A percentile compares a stretch with the other conserved stretches of the same genome.
phyloP scores from a whole-genome alignment of 352 stramenopile genomes.

The Phytophthora sp. region DNA sequence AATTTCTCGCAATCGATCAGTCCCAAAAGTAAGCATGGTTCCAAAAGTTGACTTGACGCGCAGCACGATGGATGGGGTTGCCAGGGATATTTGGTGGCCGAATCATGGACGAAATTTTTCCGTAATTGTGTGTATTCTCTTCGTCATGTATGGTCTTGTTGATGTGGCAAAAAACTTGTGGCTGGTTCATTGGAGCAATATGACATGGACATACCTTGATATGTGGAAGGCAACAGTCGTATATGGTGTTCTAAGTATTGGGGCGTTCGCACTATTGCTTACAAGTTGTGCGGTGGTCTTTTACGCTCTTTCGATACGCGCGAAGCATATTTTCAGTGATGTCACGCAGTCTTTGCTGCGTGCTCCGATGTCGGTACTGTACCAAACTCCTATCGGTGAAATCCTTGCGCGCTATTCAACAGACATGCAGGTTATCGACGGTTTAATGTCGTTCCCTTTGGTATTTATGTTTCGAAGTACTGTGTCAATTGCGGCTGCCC shows the following conservation, averaged over 20 bases:
- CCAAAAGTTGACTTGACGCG: conserved; percentile 17
- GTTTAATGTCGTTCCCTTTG: conserved; percentile 36
- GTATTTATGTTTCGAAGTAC: conserved; percentile 38
- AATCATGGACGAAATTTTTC: conserved; percentile 11
- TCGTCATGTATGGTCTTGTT: conserved; percentile 33
- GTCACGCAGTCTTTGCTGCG: conserved; percentile 37
- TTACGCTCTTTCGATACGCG: conserved; percentile 28
- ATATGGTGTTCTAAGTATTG: conserved; percentile 36
- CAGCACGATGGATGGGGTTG: conserved; percentile 19
- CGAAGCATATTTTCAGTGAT: conserved; percentile 33
- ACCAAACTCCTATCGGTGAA: conserved; percentile 44
- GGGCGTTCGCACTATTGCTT: conserved; percentile 33
- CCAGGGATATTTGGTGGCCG: conserved; percentile 33
- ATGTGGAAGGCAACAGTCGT: conserved; percentile 38
- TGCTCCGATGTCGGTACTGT: conserved; percentile 43
- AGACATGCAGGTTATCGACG: conserved; percentile 42
- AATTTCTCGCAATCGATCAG: conserved; percentile 9
- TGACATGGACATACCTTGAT: conserved; percentile 18
- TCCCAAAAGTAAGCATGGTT: conserved; percentile 1
- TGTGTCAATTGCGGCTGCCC: conserved; percentile 28
- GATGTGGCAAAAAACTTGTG: conserved; percentile 43
- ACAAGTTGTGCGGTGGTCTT: conserved; percentile 34
- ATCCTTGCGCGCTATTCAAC: conserved; percentile 43
- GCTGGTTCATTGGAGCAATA: conserved; percentile 45
- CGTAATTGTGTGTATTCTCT: conserved; percentile 13